phyloP scores from a whole-genome alignment of 1,139 yeast genomes.

The Blastobotrys aristatus region DNA sequence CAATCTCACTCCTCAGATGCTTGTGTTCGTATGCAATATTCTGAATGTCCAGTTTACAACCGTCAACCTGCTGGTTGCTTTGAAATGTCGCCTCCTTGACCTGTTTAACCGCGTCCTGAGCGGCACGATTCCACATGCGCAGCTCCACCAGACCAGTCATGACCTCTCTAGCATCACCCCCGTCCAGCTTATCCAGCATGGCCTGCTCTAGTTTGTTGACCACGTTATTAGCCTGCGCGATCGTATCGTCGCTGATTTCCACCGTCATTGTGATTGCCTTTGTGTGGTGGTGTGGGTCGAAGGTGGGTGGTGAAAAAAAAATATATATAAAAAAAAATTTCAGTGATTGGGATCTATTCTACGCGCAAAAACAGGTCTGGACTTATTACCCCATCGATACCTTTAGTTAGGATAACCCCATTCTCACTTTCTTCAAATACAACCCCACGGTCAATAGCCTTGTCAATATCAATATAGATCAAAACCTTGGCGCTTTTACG shows the following conservation, averaged over 20 bases:
- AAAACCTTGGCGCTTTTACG: constrained; percentile 54
- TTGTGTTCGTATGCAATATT: constrained; percentile 34
- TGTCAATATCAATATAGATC: constrained; percentile 55
- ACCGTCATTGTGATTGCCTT: background rate
- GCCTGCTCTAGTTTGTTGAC: background rate
- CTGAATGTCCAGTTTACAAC: constrained; percentile 30
- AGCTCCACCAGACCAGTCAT: constrained; percentile 25
- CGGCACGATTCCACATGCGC: constrained; percentile 27
- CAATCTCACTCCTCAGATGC: constrained; percentile 31
- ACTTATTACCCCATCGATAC: constrained; percentile 54
- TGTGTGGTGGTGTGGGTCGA: background rate
- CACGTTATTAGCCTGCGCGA: background rate
- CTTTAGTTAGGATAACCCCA: constrained; percentile 67
- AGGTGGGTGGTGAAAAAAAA: background rate
- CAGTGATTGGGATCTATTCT: too few species aligned
- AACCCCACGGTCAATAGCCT: constrained; percentile 45
- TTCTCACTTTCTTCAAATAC: constrained; percentile 61
- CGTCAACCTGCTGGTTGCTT: constrained; percentile 29
- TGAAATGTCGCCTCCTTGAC: constrained; percentile 23
- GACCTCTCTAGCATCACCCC: constrained; percentile 14
- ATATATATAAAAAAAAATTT: background rate
- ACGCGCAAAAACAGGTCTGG: constrained; percentile 42
- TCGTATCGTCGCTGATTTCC: background rate
- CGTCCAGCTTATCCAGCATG: background rate
- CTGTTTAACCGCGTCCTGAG: constrained; percentile 23